phyloP scores from a whole-genome alignment of 768 basidiomycete species.

The Lactarius hengduanensis region DNA sequence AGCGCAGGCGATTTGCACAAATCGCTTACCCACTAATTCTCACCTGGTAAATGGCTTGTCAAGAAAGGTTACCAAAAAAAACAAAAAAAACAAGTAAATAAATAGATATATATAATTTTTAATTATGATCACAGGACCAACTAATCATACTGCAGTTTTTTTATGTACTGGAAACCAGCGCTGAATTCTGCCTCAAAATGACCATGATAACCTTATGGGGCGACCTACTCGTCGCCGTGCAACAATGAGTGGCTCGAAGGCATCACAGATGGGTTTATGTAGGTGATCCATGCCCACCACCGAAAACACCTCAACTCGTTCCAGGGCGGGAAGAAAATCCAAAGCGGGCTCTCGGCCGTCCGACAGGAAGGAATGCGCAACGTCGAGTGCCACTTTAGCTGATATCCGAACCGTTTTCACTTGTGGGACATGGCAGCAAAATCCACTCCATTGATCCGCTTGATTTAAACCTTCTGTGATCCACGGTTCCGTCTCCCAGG shows the following conservation, averaged over 20 bases:
- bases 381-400: background rate
- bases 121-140: too few relatives aligned
- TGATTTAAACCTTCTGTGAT: background rate
- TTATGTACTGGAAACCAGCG: too few relatives aligned
- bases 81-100: too few relatives aligned
- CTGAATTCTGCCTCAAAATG: too few relatives aligned
- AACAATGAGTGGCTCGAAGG: conserved; percentile 3
- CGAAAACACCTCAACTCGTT: background rate
- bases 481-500: background rate
- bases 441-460: background rate
- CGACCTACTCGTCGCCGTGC: background rate
- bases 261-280: background rate
- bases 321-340: background rate
- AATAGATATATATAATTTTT: too few relatives aligned
- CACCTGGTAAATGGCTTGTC: too few relatives aligned
- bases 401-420: background rate
- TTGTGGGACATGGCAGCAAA: background rate
- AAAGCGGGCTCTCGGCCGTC: background rate
- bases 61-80: too few relatives aligned
- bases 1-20: too few relatives aligned
- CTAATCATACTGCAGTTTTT: too few relatives aligned
- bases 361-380: background rate
- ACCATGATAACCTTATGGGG: background rate
- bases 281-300: background rate
- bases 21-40: too few relatives aligned